A percentile compares a stretch with the other conserved stretches of the same genome.
Evolutionary conservation across 1,139 yeast species (phyloP).

Genomic region (Oligophagozyma castellii): DNA sequence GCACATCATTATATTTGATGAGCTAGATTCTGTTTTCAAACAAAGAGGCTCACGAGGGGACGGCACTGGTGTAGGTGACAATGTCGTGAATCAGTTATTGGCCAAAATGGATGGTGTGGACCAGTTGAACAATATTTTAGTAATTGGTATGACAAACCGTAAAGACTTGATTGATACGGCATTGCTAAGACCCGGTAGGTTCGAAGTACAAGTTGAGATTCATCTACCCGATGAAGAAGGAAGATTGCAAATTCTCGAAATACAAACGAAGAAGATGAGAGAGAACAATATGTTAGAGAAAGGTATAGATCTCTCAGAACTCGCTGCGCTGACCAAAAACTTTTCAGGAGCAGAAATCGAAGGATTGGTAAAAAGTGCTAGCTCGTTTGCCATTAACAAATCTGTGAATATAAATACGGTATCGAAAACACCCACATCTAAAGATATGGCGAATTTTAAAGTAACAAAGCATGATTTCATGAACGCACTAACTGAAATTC

Average conservation of each 20-base stretch:
- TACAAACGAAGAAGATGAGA: constrained; percentile 84
- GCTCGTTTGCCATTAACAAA: constrained; percentile 83
- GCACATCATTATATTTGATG: constrained; percentile 94
- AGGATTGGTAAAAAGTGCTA: constrained; percentile 91
- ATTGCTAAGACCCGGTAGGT: constrained; percentile 92
- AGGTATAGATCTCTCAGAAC: constrained; percentile 67
- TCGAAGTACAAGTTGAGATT: constrained; percentile 94
- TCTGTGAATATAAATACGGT: constrained; percentile 79
- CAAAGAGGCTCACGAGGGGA: constrained; percentile 96
- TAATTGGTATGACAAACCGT: constrained; percentile 98
- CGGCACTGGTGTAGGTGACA: constrained; percentile 98
- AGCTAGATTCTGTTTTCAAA: constrained; percentile 92
- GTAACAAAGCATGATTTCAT: constrained; percentile 71
- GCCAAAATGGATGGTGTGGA: constrained; percentile 99
- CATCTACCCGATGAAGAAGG: constrained; percentile 93
- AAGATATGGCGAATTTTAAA: constrained; percentile 53
- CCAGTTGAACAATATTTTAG: constrained; percentile 83
- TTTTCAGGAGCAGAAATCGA: constrained; percentile 98
- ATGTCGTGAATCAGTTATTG: constrained; percentile 89
- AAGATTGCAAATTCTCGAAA: constrained; percentile 76
- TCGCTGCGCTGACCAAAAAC: constrained; percentile 76
- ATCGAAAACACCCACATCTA: constrained; percentile 41
- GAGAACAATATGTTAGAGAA: constrained; percentile 60
- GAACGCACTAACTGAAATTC: constrained; percentile 73
- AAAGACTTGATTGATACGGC: constrained; percentile 91